These are phyloP conservation scores for Chlamydomonas eustigma DNA, from an alignment of 139 green algal genomes.

Conservation along the genomic window DNA sequence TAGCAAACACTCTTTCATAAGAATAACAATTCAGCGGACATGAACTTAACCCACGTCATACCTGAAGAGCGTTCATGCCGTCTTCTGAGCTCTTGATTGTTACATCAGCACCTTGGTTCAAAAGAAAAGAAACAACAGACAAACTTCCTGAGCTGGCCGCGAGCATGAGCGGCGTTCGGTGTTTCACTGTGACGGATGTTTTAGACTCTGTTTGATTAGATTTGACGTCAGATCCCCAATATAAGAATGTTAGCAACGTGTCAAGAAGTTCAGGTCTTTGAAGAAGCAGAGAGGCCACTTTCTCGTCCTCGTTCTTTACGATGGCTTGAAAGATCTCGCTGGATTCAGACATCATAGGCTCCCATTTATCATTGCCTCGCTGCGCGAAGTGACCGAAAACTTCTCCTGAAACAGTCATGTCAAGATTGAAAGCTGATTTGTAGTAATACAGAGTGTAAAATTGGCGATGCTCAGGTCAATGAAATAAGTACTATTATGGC, in stretches of 20 bases:
- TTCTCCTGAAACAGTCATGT: not conserved
- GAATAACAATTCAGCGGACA: no score
- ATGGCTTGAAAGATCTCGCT: not conserved
- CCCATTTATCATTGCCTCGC: not conserved
- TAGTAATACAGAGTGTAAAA: no score
- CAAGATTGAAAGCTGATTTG: no score
- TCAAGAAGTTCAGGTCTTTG: not conserved
- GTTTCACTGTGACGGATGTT: not conserved
- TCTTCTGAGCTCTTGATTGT: not conserved
- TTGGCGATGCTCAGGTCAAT: no score
- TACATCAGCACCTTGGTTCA: slow-evolving; percentile 1
- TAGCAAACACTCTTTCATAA: no score
- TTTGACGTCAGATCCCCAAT: slow-evolving; percentile 5
- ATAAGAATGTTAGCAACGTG: not conserved
- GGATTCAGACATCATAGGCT: not conserved
- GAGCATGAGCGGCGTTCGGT: not conserved
- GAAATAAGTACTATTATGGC: no score
- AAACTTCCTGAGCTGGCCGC: not conserved
- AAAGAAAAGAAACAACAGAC: not conserved
- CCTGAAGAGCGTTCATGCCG: not conserved
- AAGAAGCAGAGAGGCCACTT: not conserved
- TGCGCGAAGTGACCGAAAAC: slow-evolving; percentile 6
- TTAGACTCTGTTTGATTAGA: not conserved
- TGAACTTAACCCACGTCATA: no score
- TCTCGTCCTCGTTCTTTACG: not conserved